Percentiles rank a stretch among this genome's conserved stretches.
These are phyloP conservation scores for Chlamydomonas incerta DNA, from an alignment of 139 green algal genomes.

Conservation along the genomic window DNA sequence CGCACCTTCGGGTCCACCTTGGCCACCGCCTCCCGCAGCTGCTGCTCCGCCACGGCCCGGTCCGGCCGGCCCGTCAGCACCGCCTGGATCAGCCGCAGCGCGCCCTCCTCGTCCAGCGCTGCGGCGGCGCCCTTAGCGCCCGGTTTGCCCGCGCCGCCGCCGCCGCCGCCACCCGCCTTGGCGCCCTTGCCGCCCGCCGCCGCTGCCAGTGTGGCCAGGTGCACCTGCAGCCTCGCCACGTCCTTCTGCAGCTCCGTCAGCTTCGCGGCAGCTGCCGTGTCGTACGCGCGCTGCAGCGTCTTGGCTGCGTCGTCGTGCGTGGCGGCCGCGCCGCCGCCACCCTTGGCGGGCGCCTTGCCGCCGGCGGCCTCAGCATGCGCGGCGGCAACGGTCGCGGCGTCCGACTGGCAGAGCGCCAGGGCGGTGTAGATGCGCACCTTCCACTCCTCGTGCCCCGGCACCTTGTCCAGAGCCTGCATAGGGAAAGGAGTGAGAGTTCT, in stretches of 20 bases:
- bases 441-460: slow-evolving; percentile 66
- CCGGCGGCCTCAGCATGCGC: not conserved
- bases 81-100: slow-evolving; percentile 47
- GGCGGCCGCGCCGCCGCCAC: not conserved
- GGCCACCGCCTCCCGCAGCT: slow-evolving; percentile 60
- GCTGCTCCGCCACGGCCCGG: slow-evolving; percentile 54
- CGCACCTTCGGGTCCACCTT: slow-evolving; percentile 57
- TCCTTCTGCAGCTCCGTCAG: slow-evolving; percentile 53
- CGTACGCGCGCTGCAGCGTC: slow-evolving; percentile 58
- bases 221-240: slow-evolving; percentile 59
- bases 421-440: slow-evolving; percentile 58
- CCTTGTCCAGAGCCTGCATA: slow-evolving; percentile 58
- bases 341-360: not conserved
- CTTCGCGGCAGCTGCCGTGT: slow-evolving; percentile 38
- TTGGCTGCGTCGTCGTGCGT: slow-evolving; percentile 35
- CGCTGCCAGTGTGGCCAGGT: slow-evolving; percentile 5
- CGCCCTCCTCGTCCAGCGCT: slow-evolving; percentile 58
- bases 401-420: slow-evolving; percentile 60
- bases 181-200: slow-evolving; percentile 10
- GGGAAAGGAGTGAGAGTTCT: not conserved
- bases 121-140: not conserved
- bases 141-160: slow-evolving; percentile 23
- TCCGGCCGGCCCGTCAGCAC: slow-evolving; percentile 61
- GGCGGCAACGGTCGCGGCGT: not conserved
- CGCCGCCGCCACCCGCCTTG: slow-evolving; percentile 10